Percentiles rank a stretch among this genome's conserved stretches.
Evolutionary conservation across 352 stramenopile genomes (phyloP).

Genomic region (Globisporangium okanoganense): DNA sequence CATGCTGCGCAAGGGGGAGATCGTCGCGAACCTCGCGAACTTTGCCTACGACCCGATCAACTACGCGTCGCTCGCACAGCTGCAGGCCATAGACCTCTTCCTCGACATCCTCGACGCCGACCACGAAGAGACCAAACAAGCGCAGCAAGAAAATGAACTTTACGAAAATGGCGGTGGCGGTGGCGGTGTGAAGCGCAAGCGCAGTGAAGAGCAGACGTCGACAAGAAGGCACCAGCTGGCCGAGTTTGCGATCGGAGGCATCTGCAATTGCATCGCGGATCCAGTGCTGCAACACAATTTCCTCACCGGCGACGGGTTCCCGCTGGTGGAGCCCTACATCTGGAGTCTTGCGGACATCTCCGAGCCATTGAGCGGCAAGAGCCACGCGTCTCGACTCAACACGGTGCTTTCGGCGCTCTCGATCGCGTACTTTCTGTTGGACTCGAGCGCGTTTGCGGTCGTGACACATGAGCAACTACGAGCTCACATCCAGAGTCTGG

Average conservation of each 20-base stretch:
- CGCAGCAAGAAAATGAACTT: background rate
- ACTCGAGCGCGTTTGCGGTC: slow-evolving; percentile 41
- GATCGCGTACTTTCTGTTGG: slow-evolving; percentile 63
- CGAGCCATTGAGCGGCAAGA: slow-evolving; percentile 1
- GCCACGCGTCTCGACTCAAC: slow-evolving; percentile 25
- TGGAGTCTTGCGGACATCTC: slow-evolving; percentile 18
- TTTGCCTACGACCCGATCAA: slow-evolving; percentile 88
- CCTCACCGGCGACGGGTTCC: slow-evolving; percentile 38
- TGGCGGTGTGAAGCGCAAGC: background rate
- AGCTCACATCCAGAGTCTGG: slow-evolving; percentile 26
- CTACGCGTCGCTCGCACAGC: slow-evolving; percentile 43
- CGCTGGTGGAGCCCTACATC: slow-evolving; percentile 44
- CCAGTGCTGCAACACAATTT: slow-evolving; percentile 52
- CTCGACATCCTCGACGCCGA: slow-evolving; percentile 64
- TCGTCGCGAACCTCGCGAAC: slow-evolving; percentile 77
- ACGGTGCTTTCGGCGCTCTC: slow-evolving; percentile 47
- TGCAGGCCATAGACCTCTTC: slow-evolving; percentile 74
- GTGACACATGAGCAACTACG: slow-evolving; percentile 37
- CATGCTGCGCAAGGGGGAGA: slow-evolving; percentile 59
- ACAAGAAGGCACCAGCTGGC: slow-evolving; percentile 29
- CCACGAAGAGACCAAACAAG: slow-evolving; percentile 18
- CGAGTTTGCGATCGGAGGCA: slow-evolving; percentile 69
- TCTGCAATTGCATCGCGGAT: slow-evolving; percentile 76
- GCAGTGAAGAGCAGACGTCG: background rate
- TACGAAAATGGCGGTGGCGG: slow-evolving; percentile 1